Base-by-base conservation (phyloP, 768 basidiomycete genomes). In the Coprinopsis cinerea region DNA sequence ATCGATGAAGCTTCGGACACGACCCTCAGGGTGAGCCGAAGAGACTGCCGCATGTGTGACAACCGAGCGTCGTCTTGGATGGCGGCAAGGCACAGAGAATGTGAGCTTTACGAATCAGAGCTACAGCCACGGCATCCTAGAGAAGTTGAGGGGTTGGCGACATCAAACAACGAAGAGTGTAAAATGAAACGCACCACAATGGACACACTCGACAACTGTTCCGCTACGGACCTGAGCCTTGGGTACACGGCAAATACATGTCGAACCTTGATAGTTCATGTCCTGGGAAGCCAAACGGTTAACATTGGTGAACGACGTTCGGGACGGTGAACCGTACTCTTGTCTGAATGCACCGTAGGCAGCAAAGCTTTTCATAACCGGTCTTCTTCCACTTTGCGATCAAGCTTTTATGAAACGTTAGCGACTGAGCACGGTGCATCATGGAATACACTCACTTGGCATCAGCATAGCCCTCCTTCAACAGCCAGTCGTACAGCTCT, bases 311-410 rank as follows among this genome's bases (percentile, higher is more conserved):
- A 34, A 55, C 17, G 37, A 47, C 20, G 17, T 22, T 37, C 27
- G 18, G 11, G 44, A n/a, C 39, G 15, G 26, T 28, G n/a, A 52
- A 48, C 54, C 56, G 44, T 57, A 87, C 92, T 70, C 81, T 81
- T 2, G 92, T 94, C 68, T 97, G 95, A 49, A 99, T 97, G 66
- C 96, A 99, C 39, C 96, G 76, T 45, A 98, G 69, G 62, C 96
- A 99, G 64, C 96, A 99, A 5, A 99, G 74, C 65, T 98, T 99
- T 69, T 98, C 96, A 65, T 98, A 99, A 4, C 96, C 96, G 11
- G 84, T 74, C 70, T 98, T 99, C 75, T 97, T 98, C 96, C 96
- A 99, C 67, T 99, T 99, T 30, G 96, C 96, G 63, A 99, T 88
- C 63, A 98, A 70, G 63, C 94, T 98, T 56, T 42, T 55, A 47